Evolutionary conservation across 106 monocot species (phyloP).

Genomic region (Vanilla planifolia): DNA sequence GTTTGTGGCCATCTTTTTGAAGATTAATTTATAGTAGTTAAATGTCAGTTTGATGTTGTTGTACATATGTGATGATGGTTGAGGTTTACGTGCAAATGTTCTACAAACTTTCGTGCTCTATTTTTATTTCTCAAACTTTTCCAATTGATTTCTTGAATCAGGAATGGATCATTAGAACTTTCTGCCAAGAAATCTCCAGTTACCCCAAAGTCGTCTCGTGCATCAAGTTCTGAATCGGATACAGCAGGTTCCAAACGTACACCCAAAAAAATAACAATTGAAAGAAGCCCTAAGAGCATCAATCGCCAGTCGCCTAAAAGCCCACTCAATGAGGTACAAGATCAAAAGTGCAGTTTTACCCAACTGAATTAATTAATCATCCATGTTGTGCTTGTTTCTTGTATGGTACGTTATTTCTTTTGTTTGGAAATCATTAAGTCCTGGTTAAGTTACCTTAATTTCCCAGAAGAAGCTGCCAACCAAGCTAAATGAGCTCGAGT

Average conservation of each 20-base stretch:
- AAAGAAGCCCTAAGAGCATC: constrained; percentile 32
- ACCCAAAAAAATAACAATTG: constrained; percentile 13
- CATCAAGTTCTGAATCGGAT: constrained; percentile 35
- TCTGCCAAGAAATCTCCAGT: constrained; percentile 48
- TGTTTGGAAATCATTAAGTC: neutral
- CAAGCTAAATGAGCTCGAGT: constrained; percentile 53
- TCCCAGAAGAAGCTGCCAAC: constrained; percentile 49
- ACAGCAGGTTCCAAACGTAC: constrained; percentile 20
- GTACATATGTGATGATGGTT: no score
- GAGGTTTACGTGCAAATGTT: no score
- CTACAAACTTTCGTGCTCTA: neutral
- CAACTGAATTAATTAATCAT: no score
- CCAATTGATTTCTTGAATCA: constrained; percentile 12
- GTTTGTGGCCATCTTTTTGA: no score
- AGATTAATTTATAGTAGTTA: neutral
- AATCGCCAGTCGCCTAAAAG: constrained; percentile 42
- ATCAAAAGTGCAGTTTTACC: no score
- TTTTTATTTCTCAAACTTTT: neutral
- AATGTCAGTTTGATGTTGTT: neutral
- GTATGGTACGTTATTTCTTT: neutral
- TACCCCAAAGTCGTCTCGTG: constrained; percentile 46
- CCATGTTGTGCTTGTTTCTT: no score
- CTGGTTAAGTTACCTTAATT: neutral
- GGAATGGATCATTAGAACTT: constrained; percentile 52
- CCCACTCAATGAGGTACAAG: constrained; percentile 35